Conservation (phyloP, 768 basidiomycete species). For the Sarcodon sp. region DNA sequence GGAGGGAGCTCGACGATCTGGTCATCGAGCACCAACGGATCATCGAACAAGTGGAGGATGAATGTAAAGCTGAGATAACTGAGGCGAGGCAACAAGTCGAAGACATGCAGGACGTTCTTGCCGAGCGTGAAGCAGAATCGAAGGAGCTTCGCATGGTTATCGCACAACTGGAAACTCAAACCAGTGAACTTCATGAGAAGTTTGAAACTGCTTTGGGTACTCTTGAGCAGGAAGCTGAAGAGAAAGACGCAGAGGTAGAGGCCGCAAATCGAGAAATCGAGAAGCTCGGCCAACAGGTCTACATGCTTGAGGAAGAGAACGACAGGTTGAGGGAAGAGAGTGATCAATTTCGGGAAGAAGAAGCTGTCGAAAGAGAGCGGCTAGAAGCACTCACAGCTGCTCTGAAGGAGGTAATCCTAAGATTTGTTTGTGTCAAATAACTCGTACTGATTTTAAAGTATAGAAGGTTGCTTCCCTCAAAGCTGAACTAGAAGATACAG, state of each 20-base stretch:
- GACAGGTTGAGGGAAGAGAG: constrained; percentile 65
- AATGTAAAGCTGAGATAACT: constrained; percentile 65
- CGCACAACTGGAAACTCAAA: constrained; percentile 62
- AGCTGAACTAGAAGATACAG: constrained; percentile 50
- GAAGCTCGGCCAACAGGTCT: constrained; percentile 64
- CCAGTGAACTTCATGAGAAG: constrained; percentile 56
- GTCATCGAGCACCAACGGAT: constrained; percentile 63
- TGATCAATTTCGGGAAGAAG: constrained; percentile 60
- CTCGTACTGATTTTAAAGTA: no score
- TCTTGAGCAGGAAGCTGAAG: constrained; percentile 65
- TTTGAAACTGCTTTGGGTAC: constrained; percentile 66
- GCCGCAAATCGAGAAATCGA: constrained; percentile 67
- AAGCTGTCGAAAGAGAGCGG: constrained; percentile 53
- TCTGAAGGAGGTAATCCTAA: constrained; percentile 61
- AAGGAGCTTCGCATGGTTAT: constrained; percentile 63
- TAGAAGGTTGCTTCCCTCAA: constrained; percentile 65
- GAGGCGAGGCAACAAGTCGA: background rate
- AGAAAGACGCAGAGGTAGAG: constrained; percentile 70
- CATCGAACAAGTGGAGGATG: constrained; percentile 62
- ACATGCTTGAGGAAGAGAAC: constrained; percentile 77
- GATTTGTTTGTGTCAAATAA: no score
- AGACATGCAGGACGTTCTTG: constrained; percentile 59
- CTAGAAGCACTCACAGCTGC: constrained; percentile 54
- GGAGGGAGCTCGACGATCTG: constrained; percentile 67
- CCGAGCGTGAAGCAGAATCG: constrained; percentile 70